These are phyloP conservation scores for Metschnikowia picachoensis DNA, from an alignment of 805 yeast genomes.

Conservation along the genomic window DNA sequence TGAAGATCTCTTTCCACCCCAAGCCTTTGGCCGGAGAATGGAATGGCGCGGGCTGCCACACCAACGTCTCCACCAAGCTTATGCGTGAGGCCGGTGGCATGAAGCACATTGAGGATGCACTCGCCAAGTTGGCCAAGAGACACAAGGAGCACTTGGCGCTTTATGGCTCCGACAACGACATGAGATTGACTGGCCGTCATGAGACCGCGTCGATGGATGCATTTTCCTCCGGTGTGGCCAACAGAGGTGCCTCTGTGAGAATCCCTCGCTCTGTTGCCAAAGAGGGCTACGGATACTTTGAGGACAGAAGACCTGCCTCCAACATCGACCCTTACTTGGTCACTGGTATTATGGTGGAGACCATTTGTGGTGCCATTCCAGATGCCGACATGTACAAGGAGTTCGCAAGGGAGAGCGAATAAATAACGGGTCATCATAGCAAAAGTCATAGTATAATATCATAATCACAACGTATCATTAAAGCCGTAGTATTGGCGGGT, in stretches of 20 bases:
- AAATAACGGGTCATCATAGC: conserved; percentile 2
- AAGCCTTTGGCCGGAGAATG: conserved; percentile 98
- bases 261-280: conserved; percentile 98
- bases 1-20: conserved; percentile 98
- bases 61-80: conserved; percentile 87
- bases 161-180: conserved; percentile 93
- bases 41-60: conserved; percentile 99
- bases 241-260: conserved; percentile 99
- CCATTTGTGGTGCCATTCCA: conserved; percentile 90
- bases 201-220: conserved; percentile 93
- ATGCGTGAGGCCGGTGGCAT: conserved; percentile 98
- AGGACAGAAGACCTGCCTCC: conserved; percentile 99
- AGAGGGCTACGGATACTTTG: conserved; percentile 97
- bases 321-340: conserved; percentile 99
- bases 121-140: conserved; percentile 91
- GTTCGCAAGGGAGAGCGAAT: conserved; percentile 64
- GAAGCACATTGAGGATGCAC: conserved; percentile 88
- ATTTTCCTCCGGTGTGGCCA: conserved; percentile 97
- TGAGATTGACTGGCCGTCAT: conserved; percentile 96
- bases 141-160: conserved; percentile 93
- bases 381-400: conserved; percentile 94
- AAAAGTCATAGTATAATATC: conserved; percentile 5
- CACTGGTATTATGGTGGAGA: conserved; percentile 97
- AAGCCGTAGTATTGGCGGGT: too few species aligned
- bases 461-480: background rate